Evolutionary conservation across 2,329 filamentous ascomycete genomes (phyloP).

Genomic region (Penicillium nordicum): DNA sequence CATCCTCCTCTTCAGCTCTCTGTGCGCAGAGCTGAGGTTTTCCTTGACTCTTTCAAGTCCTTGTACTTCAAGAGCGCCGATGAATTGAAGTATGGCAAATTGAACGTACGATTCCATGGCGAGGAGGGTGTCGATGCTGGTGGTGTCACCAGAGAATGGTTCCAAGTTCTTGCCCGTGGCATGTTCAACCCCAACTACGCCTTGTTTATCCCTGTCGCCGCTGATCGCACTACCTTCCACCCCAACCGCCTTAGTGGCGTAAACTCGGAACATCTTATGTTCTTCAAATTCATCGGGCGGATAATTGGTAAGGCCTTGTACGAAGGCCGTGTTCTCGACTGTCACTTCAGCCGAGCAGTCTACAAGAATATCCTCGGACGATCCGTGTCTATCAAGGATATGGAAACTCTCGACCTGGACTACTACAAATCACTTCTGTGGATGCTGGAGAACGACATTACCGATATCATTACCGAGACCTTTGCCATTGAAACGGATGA

Average conservation of each 20-base stretch:
- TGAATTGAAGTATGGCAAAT: slow-evolving; percentile 98
- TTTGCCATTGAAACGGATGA: slow-evolving; percentile 93
- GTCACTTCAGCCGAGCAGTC: slow-evolving; percentile 96
- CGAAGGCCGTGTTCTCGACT: slow-evolving; percentile 91
- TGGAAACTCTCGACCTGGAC: slow-evolving; percentile 97
- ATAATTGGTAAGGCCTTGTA: slow-evolving; percentile 98
- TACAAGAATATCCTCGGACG: slow-evolving; percentile 97
- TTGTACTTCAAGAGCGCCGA: slow-evolving; percentile 94
- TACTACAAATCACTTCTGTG: slow-evolving; percentile 98
- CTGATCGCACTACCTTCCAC: slow-evolving; percentile 97
- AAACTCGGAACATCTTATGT: slow-evolving; percentile 93
- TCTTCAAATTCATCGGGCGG: slow-evolving; percentile 99
- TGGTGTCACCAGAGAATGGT: slow-evolving; percentile 97
- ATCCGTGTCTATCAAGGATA: slow-evolving; percentile 94
- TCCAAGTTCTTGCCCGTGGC: slow-evolving; percentile 91
- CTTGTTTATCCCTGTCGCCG: slow-evolving; percentile 92
- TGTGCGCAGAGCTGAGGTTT: slow-evolving; percentile 90
- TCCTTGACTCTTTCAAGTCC: slow-evolving; percentile 97
- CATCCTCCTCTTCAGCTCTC: slow-evolving; percentile 78
- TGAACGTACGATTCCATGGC: slow-evolving; percentile 94
- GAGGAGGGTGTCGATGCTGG: slow-evolving; percentile 98
- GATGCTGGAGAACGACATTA: slow-evolving; percentile 99
- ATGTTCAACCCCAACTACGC: slow-evolving; percentile 99
- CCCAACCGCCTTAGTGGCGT: slow-evolving; percentile 90
- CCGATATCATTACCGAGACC: slow-evolving; percentile 92